Evolutionary conservation across 805 yeast genomes (phyloP).

Genomic region (Sugiyamaella boreocaroliniensis): DNA sequence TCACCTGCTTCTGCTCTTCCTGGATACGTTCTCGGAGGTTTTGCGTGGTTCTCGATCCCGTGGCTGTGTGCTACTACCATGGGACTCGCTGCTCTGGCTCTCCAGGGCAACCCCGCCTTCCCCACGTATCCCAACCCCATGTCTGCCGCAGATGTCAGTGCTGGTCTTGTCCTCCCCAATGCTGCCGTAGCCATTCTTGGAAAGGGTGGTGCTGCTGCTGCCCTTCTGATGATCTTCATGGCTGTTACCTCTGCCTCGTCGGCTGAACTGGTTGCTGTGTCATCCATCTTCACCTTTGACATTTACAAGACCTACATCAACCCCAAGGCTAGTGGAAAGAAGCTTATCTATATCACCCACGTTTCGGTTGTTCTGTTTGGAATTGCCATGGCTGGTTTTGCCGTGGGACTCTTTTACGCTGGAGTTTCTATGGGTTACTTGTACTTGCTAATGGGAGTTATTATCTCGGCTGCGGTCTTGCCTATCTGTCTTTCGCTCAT

Average conservation of each 20-base stretch:
- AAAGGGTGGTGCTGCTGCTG: constrained; percentile 80
- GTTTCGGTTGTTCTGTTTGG: constrained; percentile 54
- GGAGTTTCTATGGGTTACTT: constrained; percentile 81
- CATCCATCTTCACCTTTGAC: constrained; percentile 81
- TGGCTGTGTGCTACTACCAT: constrained; percentile 73
- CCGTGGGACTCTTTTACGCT: constrained; percentile 76
- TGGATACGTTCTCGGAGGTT: constrained; percentile 82
- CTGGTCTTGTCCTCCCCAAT: constrained; percentile 63
- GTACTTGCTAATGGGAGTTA: constrained; percentile 83
- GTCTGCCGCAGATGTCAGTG: constrained; percentile 60
- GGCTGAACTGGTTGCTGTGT: constrained; percentile 83
- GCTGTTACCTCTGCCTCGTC: constrained; percentile 91
- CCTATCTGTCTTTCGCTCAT: constrained; percentile 69
- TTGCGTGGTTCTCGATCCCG: constrained; percentile 90
- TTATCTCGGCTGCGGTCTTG: constrained; percentile 78
- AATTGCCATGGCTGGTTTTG: constrained; percentile 68
- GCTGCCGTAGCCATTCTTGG: constrained; percentile 84
- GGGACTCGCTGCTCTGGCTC: constrained; percentile 77
- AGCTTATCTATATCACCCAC: constrained; percentile 64
- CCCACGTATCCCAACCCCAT: constrained; percentile 71
- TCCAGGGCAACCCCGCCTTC: constrained; percentile 63
- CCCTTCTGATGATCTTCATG: constrained; percentile 75
- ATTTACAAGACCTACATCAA: constrained; percentile 73
- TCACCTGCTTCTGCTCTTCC: constrained; percentile 79
- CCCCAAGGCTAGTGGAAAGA: constrained; percentile 71